Evolutionary conservation across 352 stramenopile genomes (phyloP), one percentile per base, ranked within the genome.

Genomic region (Globisporangium radiosum): DNA sequence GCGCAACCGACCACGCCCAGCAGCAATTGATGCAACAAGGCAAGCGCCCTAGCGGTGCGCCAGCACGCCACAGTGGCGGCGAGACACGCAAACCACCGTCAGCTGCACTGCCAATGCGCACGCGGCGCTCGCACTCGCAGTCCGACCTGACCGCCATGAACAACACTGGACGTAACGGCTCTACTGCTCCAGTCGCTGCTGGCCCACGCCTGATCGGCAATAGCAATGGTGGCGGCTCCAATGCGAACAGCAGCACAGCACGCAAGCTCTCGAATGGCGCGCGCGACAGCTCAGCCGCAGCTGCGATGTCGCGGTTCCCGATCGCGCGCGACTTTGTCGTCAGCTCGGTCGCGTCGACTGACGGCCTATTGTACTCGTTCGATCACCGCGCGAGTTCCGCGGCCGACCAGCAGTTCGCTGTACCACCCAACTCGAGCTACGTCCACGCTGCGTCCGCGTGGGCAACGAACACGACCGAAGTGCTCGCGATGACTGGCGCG

Each of bases 391-490:
- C 71, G 7, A 73, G 64, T 14, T 71, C 77, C 5, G 76, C 70
- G 17, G 81, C 40, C 7, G 11, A 13, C 11, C 7, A 89, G 50
- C 75, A 78, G 55, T 60, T 88, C 4, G 58, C 40, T 8, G 7
- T 80, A 17, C 64, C 76, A 4, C 73, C 80, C 55, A 87, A 73
- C 59, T 76, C 65, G 15, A 90, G 80, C 59, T 85, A 75, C 47
- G 82, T 92, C 2, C 80, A 81, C 53, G 80, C 78, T 3, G 80
- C 80, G 13, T 92, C 82, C 4, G 82, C 82, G 0, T 90, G 75
- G 83, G 73, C 76, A 39, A 92, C 78, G 19, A 86, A 87, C 63
- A 78, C 82, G 52, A 90, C 71, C 4, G 83, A 91, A 59, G 75
- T 72, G 48, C 67, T 89, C 15, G 85, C 85, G 0, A 81, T 93